These are phyloP conservation scores for Onygena corvina DNA, from an alignment of 2,329 filamentous ascomycete genomes.

Conservation along the genomic window DNA sequence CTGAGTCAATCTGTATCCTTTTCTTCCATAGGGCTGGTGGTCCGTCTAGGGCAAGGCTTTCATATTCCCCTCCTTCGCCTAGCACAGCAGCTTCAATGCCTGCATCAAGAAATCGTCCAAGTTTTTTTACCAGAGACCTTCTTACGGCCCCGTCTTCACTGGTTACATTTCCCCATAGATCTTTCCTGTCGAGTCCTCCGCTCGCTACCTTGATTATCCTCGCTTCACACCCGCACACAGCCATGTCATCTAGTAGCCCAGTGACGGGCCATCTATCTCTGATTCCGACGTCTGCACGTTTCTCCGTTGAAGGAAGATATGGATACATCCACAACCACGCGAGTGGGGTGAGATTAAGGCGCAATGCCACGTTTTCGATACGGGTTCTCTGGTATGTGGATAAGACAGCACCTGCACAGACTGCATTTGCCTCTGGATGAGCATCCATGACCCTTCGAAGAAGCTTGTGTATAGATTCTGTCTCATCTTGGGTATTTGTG, in stretches of 20 bases:
- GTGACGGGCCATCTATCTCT: slow-evolving; percentile 15
- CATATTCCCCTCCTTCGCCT: slow-evolving; percentile 92
- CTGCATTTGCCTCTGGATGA: slow-evolving; percentile 72
- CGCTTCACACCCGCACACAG: slow-evolving; percentile 63
- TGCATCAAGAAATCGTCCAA: slow-evolving; percentile 49
- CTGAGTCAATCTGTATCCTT: slow-evolving; percentile 51
- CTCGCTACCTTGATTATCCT: slow-evolving; percentile 91
- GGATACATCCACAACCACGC: slow-evolving; percentile 92
- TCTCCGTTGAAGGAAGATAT: slow-evolving; percentile 45
- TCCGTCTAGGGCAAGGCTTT: slow-evolving; percentile 78
- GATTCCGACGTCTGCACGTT: slow-evolving; percentile 16
- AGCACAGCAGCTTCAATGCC: slow-evolving; percentile 57
- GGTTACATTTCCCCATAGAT: slow-evolving; percentile 71
- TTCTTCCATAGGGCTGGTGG: slow-evolving; percentile 60
- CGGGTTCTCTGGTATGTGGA: slow-evolving; percentile 92
- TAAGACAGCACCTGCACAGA: slow-evolving; percentile 83
- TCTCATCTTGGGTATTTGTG: slow-evolving; percentile 55
- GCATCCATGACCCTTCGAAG: slow-evolving; percentile 52
- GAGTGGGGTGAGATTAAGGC: slow-evolving; percentile 69
- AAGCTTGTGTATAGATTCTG: slow-evolving; percentile 70
- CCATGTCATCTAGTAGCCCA: slow-evolving; percentile 69
- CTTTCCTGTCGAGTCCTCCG: slow-evolving; percentile 67
- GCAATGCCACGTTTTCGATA: slow-evolving; percentile 80
- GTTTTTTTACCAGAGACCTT: slow-evolving; percentile 37
- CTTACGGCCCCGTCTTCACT: slow-evolving; percentile 35